Base-by-base conservation (phyloP, 1,284 basidiomycete species). In the Fomes fomentarius region DNA sequence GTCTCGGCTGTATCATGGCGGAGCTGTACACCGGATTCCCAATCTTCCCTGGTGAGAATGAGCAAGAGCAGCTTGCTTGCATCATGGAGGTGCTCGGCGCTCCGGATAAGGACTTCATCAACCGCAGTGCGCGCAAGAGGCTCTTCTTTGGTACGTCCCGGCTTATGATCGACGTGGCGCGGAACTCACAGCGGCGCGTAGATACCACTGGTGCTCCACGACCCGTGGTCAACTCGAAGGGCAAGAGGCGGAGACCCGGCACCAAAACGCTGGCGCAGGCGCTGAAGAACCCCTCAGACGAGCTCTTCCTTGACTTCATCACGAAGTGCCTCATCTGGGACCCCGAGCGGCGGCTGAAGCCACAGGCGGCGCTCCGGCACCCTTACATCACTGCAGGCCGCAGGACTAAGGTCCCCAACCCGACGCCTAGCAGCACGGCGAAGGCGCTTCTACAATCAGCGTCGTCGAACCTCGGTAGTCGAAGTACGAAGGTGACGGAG, bases 31-130 rank as follows among this genome's bases (percentile, higher is more conserved):
- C 97, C n/a, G 97, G 97, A 1, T 98, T 95, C 71, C 97, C 97
- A 0, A 96, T 99, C 66, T 99, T 99, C 75, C 96, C 96, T 0
- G 96, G 96, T n/a, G 96, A 98, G 74, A 97, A 97, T 69, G 97
- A 99, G 73, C 95, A 98, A 74, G 96, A 99, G 71, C 97, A 99
- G 68, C 76, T 99, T 56, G 93, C 96, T 5, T 99, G 97, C 71
- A 99, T 99, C 73, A 99, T 99, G 96, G 97, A 99, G 72, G 91
- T 99, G 7, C 84, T 99, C 38, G 97, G 97, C 12, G 77, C 95
- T 30, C 97, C 97, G 0, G 97, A 99, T 63, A 92, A 93, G 70
- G 93, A 98, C 62, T 87, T 98, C 63, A 79, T 99, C 63, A 96
- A 98, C 68, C 88, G 90, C 56, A 96, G 95, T 66, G 94, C 94